These are phyloP conservation scores for Phlegmacium glaucopus DNA, from an alignment of 768 basidiomycete species.

Conservation along the genomic window DNA sequence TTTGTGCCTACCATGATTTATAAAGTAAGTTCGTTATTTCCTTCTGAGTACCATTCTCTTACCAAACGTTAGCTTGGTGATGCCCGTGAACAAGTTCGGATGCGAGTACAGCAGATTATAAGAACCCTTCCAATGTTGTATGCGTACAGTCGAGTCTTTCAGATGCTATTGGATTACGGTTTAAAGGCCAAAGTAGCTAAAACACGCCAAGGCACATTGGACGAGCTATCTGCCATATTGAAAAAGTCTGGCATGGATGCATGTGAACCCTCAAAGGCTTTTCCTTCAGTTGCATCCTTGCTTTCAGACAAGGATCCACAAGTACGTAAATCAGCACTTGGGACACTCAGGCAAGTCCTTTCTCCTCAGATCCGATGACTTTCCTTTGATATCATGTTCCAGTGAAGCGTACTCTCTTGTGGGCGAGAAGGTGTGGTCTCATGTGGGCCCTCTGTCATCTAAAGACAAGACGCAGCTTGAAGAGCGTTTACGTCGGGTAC, in stretches of 20 bases:
- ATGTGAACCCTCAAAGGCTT: conserved; percentile 78
- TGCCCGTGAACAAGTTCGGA: conserved; percentile 76
- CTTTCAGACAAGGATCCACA: conserved; percentile 88
- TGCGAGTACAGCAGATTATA: conserved; percentile 80
- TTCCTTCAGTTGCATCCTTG: conserved; percentile 72
- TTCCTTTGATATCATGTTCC: conserved; percentile 9
- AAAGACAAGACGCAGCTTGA: conserved; percentile 94
- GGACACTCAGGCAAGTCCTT: conserved; percentile 65
- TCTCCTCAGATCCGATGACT: conserved; percentile 4
- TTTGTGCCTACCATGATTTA: conserved; percentile 87
- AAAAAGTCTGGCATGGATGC: conserved; percentile 80
- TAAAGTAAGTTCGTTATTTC: conserved; percentile 55
- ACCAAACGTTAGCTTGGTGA: conserved; percentile 74
- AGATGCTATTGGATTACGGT: conserved; percentile 84
- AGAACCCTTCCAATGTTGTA: conserved; percentile 86
- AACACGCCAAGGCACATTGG: conserved; percentile 82
- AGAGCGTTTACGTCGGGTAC: conserved; percentile 81
- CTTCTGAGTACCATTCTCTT: background rate
- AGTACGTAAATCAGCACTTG: conserved; percentile 85
- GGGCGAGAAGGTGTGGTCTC: conserved; percentile 82
- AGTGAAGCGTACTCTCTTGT: conserved; percentile 82
- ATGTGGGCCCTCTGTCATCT: conserved; percentile 69
- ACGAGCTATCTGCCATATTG: conserved; percentile 74
- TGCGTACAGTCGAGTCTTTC: conserved; percentile 90
- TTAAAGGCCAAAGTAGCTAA: conserved; percentile 89